These are phyloP conservation scores for Quercus berberidifolia DNA, from an alignment of 306 rosid genomes.

Conservation along the genomic window DNA sequence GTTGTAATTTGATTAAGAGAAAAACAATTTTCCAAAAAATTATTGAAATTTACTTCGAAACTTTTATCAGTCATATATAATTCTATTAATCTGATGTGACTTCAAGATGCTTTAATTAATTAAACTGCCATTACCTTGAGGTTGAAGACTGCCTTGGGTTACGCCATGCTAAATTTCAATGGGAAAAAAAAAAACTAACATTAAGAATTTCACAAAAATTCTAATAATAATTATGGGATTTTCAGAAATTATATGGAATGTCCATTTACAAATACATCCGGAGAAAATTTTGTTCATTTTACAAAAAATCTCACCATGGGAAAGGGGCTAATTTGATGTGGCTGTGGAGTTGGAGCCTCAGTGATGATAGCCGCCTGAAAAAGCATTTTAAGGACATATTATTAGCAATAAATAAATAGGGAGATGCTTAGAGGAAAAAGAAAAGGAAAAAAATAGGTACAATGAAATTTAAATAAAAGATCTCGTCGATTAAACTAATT, in stretches of 20 bases:
- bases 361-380: constrained; percentile 16
- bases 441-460: no score
- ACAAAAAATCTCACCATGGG: constrained; percentile 32
- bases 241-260: not conserved
- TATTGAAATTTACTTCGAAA: no score
- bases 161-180: constrained; percentile 43
- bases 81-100: no score
- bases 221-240: not conserved
- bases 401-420: not conserved
- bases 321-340: constrained; percentile 23
- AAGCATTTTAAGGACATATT: not conserved
- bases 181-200: not conserved
- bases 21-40: no score
- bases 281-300: not conserved
- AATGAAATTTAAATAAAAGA: not conserved
- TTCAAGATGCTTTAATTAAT: not conserved
- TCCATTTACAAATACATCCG: not conserved
- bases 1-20: not conserved
- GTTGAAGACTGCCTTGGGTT: constrained; percentile 74
- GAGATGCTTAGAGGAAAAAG: not conserved
- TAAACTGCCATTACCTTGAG: constrained; percentile 40
- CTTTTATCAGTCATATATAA: no score
- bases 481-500: fast-evolving
- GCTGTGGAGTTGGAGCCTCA: constrained; percentile 59
- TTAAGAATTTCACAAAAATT: not conserved